Conservation (phyloP, 2,329 filamentous ascomycete genomes). For the Diplodia corticola region DNA sequence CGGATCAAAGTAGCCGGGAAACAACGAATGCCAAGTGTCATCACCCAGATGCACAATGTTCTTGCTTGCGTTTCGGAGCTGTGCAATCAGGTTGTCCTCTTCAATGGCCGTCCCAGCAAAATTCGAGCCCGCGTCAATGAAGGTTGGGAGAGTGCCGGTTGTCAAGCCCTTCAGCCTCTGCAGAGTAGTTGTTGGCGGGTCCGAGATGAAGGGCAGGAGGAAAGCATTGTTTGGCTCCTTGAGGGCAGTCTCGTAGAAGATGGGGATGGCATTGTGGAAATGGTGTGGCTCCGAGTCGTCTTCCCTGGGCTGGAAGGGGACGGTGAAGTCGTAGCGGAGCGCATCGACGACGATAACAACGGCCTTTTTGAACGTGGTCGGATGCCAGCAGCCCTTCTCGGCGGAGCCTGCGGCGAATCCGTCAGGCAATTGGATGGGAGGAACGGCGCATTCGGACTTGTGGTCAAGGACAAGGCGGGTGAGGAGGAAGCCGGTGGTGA, state of each 20-base stretch:
- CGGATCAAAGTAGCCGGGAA: constrained; percentile 88
- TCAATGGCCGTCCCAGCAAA: constrained; percentile 95
- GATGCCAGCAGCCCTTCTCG: constrained; percentile 86
- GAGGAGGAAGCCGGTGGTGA: constrained; percentile 91
- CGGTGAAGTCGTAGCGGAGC: constrained; percentile 92
- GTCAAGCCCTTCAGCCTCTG: constrained; percentile 92
- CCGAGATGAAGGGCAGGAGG: constrained; percentile 91
- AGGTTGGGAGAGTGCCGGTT: constrained; percentile 91
- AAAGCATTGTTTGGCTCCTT: constrained; percentile 79
- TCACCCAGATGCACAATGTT: constrained; percentile 93
- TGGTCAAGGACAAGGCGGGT: constrained; percentile 80
- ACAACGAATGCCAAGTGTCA: constrained; percentile 93
- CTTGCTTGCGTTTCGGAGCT: constrained; percentile 65
- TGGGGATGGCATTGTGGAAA: constrained; percentile 86
- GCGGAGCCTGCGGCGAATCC: constrained; percentile 40
- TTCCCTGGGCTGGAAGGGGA: constrained; percentile 65
- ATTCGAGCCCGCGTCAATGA: constrained; percentile 90
- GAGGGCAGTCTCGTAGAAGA: constrained; percentile 80
- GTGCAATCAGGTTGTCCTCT: constrained; percentile 76
- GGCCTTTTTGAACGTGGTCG: constrained; percentile 88
- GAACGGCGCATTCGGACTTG: constrained; percentile 72
- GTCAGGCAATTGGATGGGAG: constrained; percentile 60
- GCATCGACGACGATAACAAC: constrained; percentile 91
- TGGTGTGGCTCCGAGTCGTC: constrained; percentile 54
- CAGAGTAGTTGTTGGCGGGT: constrained; percentile 90